Base-by-base conservation (phyloP, 163 green algal genomes). In the Prototheca wickerhamii region DNA sequence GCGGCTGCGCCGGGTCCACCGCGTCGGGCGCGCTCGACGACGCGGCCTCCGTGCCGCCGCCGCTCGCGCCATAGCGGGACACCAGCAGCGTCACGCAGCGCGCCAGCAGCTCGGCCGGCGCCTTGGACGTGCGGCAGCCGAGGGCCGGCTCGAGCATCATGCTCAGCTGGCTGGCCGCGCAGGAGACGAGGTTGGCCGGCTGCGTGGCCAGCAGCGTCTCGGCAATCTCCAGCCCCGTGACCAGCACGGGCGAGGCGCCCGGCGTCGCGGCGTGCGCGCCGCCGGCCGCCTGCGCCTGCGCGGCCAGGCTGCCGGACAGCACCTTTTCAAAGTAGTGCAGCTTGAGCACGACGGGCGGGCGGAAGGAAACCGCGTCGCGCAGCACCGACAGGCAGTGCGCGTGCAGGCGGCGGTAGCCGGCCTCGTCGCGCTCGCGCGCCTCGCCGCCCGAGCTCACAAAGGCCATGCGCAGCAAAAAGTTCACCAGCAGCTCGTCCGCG, bases 261-360 rank as follows among this genome's bases (percentile, higher is more conserved):
- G 58, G 60, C 3, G 30, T 10, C n/a, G 68, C 37, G 31, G 69
- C 8, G 28, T 69, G 62, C 26, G 60, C 34, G 28, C 46, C 46
- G 0, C 20, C 51, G 35, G 15, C n/a, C 1, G 23, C 29, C 34
- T n/a, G 10, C 28, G 23, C 33, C 53, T 63, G 43, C 34, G 89
- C 73, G 46, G 87, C 57, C 37, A 95, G 65, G 25, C 25, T 32
- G 34, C 52, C 53, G 61, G 76, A 52, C 32, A 96, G 72, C 60
- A 95, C 68, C 61, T 83, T 84, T 64, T 95, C 84, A 51, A 97
- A 76, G 74, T 89, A 96, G 43, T 79, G 70, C 44, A 97, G 69
- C 55, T 89, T 88, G 6, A 91, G 57, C 20, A 50, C 33, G 23
- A 57, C 51, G 1, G 58, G 53, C 17, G 81, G 84, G 82, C 89